Evolutionary conservation across 176 grass and related monocot species (phyloP), one percentile per base, ranked within the genome.

Genomic region (Rhynchospora pubera): DNA sequence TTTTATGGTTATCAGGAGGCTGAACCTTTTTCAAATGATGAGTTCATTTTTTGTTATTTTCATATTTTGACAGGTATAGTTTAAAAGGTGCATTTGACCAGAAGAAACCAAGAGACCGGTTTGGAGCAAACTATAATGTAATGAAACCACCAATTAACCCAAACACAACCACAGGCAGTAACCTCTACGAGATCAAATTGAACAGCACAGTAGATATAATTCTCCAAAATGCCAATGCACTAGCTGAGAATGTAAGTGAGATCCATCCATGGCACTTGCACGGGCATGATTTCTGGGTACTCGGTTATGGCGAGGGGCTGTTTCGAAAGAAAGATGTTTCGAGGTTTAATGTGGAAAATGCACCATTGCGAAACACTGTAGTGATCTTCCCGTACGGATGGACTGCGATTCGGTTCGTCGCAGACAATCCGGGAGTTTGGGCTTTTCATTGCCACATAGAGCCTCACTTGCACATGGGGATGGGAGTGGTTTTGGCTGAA

Each of bases 371-470:
- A 70, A 97, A 97, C 84, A 93, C 91, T 32, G 94, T 44, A 62
- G 87, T 93, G 81, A 28, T 97, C 12, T 91, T 93, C 85, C 94
- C 91, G 13, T 59, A 84, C 45, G 94, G 94, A 43, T 97, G 91
- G 87, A 93, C 89, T 1, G 87, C 14, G 53, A 46, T 97, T 34
- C 77, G 91, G 82, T 93, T 90, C 57, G 67, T 91, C 9, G 91
- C 94, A 22, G 86, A 97, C 70, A 97, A 93, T 83, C 83, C 91
- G 0, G 91, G 94, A 22, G 86, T 88, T 9, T 93, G 94, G 94
- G 94, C 91, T 79, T 97, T 93, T 79, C 91, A 97, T 81, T 97
- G 91, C 88, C 91, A 93, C 77, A 93, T 91, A 78, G 94, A 97
- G 62, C 91, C 94, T 59, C 94, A 97, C 79, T 75, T 93, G 4